These are phyloP conservation scores for Sporothrix pallida DNA, from an alignment of 2,329 filamentous ascomycete species.

Conservation along the genomic window DNA sequence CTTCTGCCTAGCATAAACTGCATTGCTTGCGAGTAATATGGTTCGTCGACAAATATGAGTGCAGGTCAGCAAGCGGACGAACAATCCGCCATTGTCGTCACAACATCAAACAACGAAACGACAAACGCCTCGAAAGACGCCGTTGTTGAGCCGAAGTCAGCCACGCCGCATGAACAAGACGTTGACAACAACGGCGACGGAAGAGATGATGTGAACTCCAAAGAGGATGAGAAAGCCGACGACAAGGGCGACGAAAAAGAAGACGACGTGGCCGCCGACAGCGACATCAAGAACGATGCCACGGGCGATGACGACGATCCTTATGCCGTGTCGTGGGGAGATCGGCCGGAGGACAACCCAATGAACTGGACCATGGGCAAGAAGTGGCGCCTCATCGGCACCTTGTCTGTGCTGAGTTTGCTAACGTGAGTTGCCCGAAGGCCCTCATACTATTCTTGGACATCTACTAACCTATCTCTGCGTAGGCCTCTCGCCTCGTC, in stretches of 20 bases:
- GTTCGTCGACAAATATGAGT: not conserved
- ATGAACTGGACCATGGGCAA: conserved; percentile 5
- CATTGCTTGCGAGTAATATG: not conserved
- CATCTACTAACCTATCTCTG: not conserved
- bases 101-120: not conserved
- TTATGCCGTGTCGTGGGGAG: conserved; percentile 6
- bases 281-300: not conserved
- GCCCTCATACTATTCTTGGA: not conserved
- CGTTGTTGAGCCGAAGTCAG: not conserved
- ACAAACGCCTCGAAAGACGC: not conserved
- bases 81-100: not conserved
- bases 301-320: not conserved
- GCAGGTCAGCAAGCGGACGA: conserved; percentile 17
- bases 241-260: not conserved
- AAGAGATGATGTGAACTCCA: not conserved
- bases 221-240: not conserved
- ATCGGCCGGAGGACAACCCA: not conserved
- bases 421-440: not conserved
- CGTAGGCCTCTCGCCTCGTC: conserved; percentile 12
- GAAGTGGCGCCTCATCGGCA: conserved; percentile 20
- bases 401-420: not conserved
- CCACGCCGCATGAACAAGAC: not conserved
- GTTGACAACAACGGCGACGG: not conserved
- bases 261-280: not conserved
- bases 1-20: not conserved